These are phyloP conservation scores for Lippia alba DNA, from an alignment of 305 asterid species.

Conservation along the genomic window DNA sequence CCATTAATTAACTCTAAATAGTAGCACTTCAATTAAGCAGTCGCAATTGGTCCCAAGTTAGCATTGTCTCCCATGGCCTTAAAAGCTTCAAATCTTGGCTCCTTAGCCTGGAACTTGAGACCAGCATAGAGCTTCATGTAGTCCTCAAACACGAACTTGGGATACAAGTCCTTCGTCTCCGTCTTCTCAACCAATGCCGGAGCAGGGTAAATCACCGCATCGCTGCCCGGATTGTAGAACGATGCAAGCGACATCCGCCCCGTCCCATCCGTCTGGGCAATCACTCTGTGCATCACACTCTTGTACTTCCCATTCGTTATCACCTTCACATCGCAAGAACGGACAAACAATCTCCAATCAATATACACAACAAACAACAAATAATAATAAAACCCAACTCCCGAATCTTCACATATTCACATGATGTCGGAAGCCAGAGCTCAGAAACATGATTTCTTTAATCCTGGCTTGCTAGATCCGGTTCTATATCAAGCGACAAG, in stretches of 20 bases:
- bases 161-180: slow-evolving; percentile 52
- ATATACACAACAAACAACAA: no score
- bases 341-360: no score
- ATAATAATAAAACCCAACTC: no score
- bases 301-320: slow-evolving; percentile 92
- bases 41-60: slow-evolving; percentile 56
- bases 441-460: no score
- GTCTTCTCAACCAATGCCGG: slow-evolving; percentile 66
- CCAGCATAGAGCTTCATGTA: slow-evolving; percentile 92
- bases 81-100: slow-evolving; percentile 93
- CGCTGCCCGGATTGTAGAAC: slow-evolving; percentile 92
- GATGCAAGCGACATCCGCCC: slow-evolving; percentile 88
- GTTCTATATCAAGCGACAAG: no score
- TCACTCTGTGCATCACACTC: slow-evolving; percentile 89
- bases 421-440: no score
- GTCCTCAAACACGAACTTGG: slow-evolving; percentile 89
- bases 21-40: slow-evolving; percentile 44
- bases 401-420: no score
- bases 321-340: slow-evolving; percentile 44
- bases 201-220: slow-evolving; percentile 89
- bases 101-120: slow-evolving; percentile 88
- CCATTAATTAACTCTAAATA: not conserved
- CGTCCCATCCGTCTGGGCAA: slow-evolving; percentile 81
- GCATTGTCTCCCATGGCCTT: slow-evolving; percentile 42
- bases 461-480: no score